These are phyloP conservation scores for Bacidia rubella DNA, from an alignment of 495 filamentous ascomycete genomes.

Conservation along the genomic window DNA sequence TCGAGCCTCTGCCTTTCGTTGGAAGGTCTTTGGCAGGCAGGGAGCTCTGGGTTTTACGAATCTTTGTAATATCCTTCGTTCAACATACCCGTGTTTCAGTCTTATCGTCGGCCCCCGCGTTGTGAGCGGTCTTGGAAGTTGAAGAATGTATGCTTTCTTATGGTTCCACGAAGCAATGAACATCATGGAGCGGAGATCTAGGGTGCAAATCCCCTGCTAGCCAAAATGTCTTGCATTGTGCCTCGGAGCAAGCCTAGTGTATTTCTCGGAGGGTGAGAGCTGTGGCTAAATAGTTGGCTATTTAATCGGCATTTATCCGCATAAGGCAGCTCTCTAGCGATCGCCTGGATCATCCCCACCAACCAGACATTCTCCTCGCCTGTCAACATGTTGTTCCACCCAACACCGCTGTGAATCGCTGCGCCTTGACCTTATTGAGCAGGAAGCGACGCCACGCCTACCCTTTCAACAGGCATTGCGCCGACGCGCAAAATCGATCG, in stretches of 20 bases:
- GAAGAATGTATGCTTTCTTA: neutral
- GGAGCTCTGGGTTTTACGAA: no score
- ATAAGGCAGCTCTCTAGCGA: constrained; percentile 1
- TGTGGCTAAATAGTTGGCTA: neutral
- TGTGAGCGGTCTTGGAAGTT: neutral
- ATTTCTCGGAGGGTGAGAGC: neutral
- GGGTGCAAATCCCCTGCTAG: no score
- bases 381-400: neutral
- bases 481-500: neutral
- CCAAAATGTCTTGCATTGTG: no score
- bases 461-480: neutral
- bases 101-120: neutral
- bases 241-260: neutral
- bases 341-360: neutral
- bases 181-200: no score
- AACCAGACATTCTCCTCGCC: neutral
- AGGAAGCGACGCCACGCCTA: neutral
- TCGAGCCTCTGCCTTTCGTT: no score
- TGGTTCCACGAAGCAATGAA: neutral
- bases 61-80: no score
- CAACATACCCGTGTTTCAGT: neutral
- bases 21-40: no score
- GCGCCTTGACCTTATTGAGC: neutral
- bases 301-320: neutral
- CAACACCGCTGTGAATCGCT: neutral